Evolutionary conservation across 192 early-diverging fungal genomes (phyloP), one percentile per base, ranked within the genome.

Genomic region (Entomortierella chlamydospora): DNA sequence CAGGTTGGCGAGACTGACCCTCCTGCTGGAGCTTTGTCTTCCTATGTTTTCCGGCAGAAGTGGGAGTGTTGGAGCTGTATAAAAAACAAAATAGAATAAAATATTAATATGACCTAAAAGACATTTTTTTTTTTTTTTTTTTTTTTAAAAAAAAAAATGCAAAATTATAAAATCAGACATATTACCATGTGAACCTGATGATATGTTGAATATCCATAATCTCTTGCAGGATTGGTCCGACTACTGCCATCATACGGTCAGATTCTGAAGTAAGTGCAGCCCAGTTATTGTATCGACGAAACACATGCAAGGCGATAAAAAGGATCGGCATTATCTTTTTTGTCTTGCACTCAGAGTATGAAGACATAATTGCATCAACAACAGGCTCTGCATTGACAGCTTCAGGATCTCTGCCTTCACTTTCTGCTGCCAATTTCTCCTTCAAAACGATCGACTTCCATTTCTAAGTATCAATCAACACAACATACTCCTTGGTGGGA

Each of bases 171-270:
- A 22, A 26, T 57, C 4, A 31, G 42, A 47, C 49, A 8, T 25
- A 58, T 61, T 61, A 64, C 70, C 54, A 64, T 17, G 62, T 51
- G 20, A 72, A 72, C 55, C 58, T 72, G 54, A 72, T 64, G 33
- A 25, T 18, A 15, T 72, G 70, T 31, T 72, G 70, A 11, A 72
- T 2, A 20, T 18, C 56, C 62, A 72, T 72, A 31, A 72, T 57
- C 45, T 72, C 56, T 18, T 65, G 41, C 53, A 73, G 26, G 61
- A 73, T 52, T 41, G 71, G 69, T 30, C 69, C 42, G 31, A 62
- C 60, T 25, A 71, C 59, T 45, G 52, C 58, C 59, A 64, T 64
- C 55, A 64, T 30, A 37, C 70, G 63, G 41, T 72, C 68, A 34
- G 57, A 70, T 18, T 61, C 68, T 28, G 68, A 70, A 2, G 37